These are phyloP conservation scores for Geoglossum glabrum DNA, from an alignment of 495 filamentous ascomycete species.

Conservation along the genomic window DNA sequence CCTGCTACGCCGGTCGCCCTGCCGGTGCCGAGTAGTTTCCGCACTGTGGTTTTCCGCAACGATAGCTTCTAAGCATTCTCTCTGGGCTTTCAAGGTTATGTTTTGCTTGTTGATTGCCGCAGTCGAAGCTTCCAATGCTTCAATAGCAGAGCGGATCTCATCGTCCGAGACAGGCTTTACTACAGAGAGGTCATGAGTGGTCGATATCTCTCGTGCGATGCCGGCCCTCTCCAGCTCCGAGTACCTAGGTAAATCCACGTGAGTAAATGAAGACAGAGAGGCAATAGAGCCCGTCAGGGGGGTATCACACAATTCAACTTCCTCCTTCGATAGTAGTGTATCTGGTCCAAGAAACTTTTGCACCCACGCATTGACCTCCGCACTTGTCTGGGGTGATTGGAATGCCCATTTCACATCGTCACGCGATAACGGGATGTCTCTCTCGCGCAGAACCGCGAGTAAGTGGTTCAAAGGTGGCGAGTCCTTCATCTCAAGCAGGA, in stretches of 20 bases:
- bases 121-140: slow-evolving; percentile 7
- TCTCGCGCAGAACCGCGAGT: neutral
- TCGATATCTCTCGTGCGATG: slow-evolving; percentile 5
- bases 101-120: slow-evolving; percentile 2
- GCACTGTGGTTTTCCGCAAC: neutral
- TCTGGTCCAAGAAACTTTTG: neutral
- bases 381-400: neutral
- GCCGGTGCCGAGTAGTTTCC: neutral
- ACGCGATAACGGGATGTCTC: neutral
- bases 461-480: neutral
- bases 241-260: slow-evolving; percentile 4
- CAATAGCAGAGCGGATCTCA: slow-evolving; percentile 8
- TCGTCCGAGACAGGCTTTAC: slow-evolving; percentile 12
- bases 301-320: slow-evolving; percentile 5
- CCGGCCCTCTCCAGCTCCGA: slow-evolving; percentile 16
- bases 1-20: neutral
- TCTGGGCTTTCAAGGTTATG: neutral
- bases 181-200: slow-evolving; percentile 6
- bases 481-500: neutral
- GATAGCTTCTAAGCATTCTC: neutral
- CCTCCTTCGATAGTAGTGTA: slow-evolving; percentile 3
- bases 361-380: neutral
- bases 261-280: neutral
- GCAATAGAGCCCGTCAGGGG: slow-evolving; percentile 5
- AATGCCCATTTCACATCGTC: slow-evolving; percentile 5